Base-by-base conservation (phyloP, 2,329 filamentous ascomycete genomes). In the Grosmannia clavigera region DNA sequence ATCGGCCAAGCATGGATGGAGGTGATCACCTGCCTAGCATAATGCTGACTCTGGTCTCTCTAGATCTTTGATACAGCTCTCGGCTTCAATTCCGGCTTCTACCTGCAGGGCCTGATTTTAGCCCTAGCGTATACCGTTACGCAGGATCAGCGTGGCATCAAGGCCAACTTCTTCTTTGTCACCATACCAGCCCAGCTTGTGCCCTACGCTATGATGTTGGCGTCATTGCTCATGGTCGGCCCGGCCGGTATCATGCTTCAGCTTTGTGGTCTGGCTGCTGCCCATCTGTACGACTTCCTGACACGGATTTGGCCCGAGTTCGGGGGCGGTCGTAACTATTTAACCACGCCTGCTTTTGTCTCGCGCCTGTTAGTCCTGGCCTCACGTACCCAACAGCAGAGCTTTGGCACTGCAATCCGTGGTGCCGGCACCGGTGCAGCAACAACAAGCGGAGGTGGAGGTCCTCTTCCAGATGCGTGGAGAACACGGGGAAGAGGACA, bases 211-310 rank as follows among this genome's bases (percentile, higher is more conserved):
- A 88, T 95, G 80, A 81, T 97, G 53, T 72, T 84, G 19, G 75
- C 90, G 67, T 87, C 86, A 12, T 78, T 95, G 27, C 75, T 97
- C 58, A 82, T 88, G 69, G 69, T 67, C 0, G 78, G 74, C 5
- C 85, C 86, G 12, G 78, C 78, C 43, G 65, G 73, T 22, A 80
- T 88, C 12, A 69, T 88, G 60, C 68, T 85, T 4, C 85, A 95
- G 68, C 72, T 83, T 5, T 88, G 83, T 40, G 94, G 94, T n/a
- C 78, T 99, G 12, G 65, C 95, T 52, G 89, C 92, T 14, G 92
- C 92, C 5, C 94, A 99, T 71, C 68, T 94, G 25, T 95, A 90
- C 73, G 89, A 97, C 70, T 99, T 97, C 69, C 72, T 96, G 57
- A 90, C 88, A 2, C 82, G 89, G 56, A 80, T 96, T 51, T 97